These are phyloP conservation scores for Paspalum notatum DNA, from an alignment of 176 grass and related monocot species.

Conservation along the genomic window DNA sequence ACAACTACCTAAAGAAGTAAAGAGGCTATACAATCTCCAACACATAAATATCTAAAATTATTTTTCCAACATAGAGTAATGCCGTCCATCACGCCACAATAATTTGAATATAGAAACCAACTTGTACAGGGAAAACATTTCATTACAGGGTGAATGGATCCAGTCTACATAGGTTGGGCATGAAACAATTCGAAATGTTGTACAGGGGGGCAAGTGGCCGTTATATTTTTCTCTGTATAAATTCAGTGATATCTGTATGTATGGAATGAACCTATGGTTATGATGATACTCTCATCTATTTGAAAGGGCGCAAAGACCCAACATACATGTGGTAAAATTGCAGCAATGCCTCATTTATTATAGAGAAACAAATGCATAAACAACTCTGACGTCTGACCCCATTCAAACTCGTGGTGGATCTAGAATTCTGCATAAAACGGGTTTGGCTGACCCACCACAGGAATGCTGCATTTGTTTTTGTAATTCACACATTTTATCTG, in stretches of 20 bases:
- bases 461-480: not conserved
- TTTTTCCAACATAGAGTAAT: not conserved
- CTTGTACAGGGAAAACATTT: not conserved
- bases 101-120: not conserved
- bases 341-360: not conserved
- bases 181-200: not conserved
- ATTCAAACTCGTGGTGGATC: not conserved
- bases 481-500: not conserved
- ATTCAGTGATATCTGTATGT: not conserved
- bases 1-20: not conserved
- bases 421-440: not conserved
- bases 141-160: not conserved
- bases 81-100: not conserved
- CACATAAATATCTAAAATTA: not conserved
- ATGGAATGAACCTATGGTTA: not conserved
- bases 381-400: not conserved
- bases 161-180: not conserved
- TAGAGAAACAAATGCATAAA: not conserved
- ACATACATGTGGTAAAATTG: no score
- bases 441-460: not conserved
- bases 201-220: not conserved
- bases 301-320: no score
- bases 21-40: not conserved
- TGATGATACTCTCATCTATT: not conserved
- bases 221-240: slow-evolving; percentile 27